phyloP scores from a whole-genome alignment of 2,329 filamentous ascomycete genomes.

The Sclerotinia spermophila region DNA sequence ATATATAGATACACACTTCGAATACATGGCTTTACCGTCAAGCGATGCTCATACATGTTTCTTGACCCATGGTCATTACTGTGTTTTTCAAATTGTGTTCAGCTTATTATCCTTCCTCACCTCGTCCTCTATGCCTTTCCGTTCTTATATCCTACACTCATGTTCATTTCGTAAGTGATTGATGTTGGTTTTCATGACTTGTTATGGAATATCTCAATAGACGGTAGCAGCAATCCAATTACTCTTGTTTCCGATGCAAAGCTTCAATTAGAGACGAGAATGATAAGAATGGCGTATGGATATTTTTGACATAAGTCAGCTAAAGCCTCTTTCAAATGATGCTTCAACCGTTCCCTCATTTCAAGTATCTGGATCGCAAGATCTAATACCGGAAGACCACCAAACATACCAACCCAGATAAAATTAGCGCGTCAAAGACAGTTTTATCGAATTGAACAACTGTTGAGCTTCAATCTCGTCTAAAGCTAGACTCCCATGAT shows the following conservation, averaged over 20 bases:
- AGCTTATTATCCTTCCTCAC: too few relatives aligned
- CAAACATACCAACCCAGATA: too few relatives aligned
- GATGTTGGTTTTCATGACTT: background rate
- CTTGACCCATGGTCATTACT: background rate
- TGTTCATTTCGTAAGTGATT: too few relatives aligned
- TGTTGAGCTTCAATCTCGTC: too few relatives aligned
- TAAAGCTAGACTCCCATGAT: too few relatives aligned
- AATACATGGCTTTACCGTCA: background rate
- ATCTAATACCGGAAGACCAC: background rate
- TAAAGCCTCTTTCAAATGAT: background rate
- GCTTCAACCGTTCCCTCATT: too few relatives aligned
- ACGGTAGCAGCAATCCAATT: background rate
- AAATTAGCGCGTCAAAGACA: too few relatives aligned
- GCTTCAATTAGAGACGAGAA: background rate
- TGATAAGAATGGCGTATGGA: background rate
- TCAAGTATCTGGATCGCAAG: background rate
- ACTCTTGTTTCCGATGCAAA: background rate
- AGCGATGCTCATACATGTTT: background rate
- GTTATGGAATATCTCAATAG: background rate
- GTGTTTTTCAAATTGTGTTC: too few relatives aligned
- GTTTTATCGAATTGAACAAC: too few relatives aligned
- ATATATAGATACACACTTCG: background rate
- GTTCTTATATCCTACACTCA: too few relatives aligned
- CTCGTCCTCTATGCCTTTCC: too few relatives aligned
- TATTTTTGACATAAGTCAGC: background rate